These are phyloP conservation scores for Neurospora sp. DNA, from an alignment of 495 filamentous ascomycete genomes.

Conservation along the genomic window DNA sequence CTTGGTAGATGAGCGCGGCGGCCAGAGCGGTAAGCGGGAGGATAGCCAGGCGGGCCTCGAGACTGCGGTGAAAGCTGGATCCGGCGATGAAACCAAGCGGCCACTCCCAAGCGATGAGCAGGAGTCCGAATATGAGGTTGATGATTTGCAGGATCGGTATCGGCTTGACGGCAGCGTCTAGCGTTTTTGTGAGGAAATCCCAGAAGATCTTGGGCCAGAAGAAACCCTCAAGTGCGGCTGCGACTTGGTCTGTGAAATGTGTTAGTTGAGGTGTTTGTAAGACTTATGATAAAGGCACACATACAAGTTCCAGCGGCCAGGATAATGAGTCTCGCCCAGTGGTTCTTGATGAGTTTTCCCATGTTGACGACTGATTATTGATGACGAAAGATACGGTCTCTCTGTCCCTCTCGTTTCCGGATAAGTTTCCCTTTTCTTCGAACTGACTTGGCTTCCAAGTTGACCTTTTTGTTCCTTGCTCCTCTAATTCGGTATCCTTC, in stretches of 20 bases:
- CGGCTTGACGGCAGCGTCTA: slow-evolving; percentile 77
- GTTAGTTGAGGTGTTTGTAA: slow-evolving; percentile 4
- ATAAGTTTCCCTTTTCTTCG: not conserved
- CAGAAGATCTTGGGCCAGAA: slow-evolving; percentile 99
- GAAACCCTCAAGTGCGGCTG: slow-evolving; percentile 73
- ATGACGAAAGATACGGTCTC: slow-evolving; percentile 1
- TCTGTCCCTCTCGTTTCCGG: not conserved
- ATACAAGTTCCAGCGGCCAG: slow-evolving; percentile 75
- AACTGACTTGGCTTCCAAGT: not conserved
- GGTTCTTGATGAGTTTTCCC: slow-evolving; percentile 98
- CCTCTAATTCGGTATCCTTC: not conserved
- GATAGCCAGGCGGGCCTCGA: slow-evolving; percentile 73
- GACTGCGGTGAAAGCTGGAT: slow-evolving; percentile 67
- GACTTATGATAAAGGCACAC: slow-evolving; percentile 21
- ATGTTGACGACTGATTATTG: slow-evolving; percentile 40
- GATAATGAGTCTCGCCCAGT: slow-evolving; percentile 90
- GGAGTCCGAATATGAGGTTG: slow-evolving; percentile 83
- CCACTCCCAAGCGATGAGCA: slow-evolving; percentile 85
- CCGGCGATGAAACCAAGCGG: slow-evolving; percentile 61
- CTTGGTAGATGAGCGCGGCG: slow-evolving; percentile 78
- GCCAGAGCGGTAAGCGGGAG: slow-evolving; percentile 73
- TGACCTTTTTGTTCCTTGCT: not conserved
- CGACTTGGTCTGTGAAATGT: slow-evolving; percentile 60
- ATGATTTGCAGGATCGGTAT: slow-evolving; percentile 85
- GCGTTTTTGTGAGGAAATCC: slow-evolving; percentile 89